Evolutionary conservation across 495 filamentous ascomycete species (phyloP).

Genomic region (Neurospora pannonica): DNA sequence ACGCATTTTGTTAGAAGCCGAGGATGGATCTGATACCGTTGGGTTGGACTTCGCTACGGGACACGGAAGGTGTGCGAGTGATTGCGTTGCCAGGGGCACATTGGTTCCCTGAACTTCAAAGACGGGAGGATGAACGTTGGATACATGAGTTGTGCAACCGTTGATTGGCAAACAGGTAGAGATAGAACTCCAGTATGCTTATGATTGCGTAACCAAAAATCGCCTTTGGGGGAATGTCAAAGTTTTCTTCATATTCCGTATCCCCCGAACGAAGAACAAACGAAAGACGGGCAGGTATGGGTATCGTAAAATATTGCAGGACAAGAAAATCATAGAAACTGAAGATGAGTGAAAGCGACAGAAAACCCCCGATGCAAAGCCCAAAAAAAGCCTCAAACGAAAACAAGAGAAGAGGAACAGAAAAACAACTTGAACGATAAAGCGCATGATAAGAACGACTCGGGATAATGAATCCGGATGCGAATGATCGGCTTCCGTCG

Average conservation of each 20-base stretch:
- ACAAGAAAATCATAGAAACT: no score
- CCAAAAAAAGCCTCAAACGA: no score
- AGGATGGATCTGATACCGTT: background rate
- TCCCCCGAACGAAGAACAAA: no score
- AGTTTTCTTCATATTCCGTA: no score
- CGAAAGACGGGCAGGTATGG: no score
- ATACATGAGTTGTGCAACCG: background rate
- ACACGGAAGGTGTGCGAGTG: background rate
- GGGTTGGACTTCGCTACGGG: background rate
- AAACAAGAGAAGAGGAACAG: background rate
- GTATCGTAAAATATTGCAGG: no score
- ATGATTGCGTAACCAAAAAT: no score
- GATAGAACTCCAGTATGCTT: background rate
- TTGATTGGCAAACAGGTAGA: background rate
- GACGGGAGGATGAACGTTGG: background rate
- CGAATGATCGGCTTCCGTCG: background rate
- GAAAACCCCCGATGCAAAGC: background rate
- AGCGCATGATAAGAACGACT: background rate
- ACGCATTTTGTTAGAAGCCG: background rate
- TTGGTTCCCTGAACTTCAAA: background rate
- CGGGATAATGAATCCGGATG: background rate
- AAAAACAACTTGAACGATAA: background rate
- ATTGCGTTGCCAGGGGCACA: background rate
- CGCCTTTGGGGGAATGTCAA: no score
- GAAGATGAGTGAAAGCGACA: background rate